These are phyloP conservation scores for Pyrus pyrifolia DNA, from an alignment of 306 rosid species.

Conservation along the genomic window DNA sequence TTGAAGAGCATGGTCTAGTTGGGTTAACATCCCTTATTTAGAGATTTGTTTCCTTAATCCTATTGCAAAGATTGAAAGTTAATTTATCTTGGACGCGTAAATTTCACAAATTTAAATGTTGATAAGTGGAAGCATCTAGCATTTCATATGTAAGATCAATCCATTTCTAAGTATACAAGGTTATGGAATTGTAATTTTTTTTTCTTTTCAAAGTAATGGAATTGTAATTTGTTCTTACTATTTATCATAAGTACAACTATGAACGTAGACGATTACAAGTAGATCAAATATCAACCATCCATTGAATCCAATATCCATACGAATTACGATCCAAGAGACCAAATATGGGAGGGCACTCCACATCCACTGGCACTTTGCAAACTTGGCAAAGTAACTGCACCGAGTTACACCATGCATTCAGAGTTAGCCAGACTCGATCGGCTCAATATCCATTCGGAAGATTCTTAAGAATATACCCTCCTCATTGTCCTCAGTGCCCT, in stretches of 20 bases:
- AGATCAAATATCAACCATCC: neutral
- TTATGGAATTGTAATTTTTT: neutral
- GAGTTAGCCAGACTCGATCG: too few species aligned
- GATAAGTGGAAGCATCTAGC: neutral
- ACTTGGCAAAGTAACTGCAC: neutral
- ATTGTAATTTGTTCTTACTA: neutral
- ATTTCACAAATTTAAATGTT: neutral
- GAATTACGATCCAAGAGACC: neutral
- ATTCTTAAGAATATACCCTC: conserved; percentile 6
- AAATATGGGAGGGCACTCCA: neutral
- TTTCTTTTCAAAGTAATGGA: neutral
- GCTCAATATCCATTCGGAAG: neutral
- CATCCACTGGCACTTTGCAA: neutral
- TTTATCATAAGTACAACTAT: neutral
- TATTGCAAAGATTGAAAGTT: neutral
- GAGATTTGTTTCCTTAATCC: neutral
- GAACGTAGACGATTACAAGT: neutral
- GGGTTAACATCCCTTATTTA: neutral
- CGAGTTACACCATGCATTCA: neutral
- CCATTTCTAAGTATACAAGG: neutral
- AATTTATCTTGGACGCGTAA: neutral
- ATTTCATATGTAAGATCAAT: neutral
- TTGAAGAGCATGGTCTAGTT: neutral
- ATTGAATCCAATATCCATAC: neutral
- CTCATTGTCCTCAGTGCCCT: neutral